Conservation (phyloP, 495 filamentous ascomycete genomes). For the Aspergillus heteromorphus region DNA sequence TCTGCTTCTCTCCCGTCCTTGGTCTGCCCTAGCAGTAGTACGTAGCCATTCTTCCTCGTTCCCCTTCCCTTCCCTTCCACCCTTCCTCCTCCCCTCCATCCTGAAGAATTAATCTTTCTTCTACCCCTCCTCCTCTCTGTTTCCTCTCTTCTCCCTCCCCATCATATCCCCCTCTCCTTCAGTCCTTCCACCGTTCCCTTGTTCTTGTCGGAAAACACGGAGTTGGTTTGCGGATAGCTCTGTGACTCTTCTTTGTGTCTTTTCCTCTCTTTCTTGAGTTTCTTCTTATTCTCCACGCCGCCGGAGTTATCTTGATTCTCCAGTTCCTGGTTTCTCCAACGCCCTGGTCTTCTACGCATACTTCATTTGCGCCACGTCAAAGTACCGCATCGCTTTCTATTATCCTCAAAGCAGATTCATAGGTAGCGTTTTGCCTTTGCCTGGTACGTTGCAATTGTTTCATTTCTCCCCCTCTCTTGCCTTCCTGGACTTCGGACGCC, state of each 20-base stretch:
- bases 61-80: slow-evolving; percentile 16
- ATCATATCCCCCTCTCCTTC: slow-evolving; percentile 12
- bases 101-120: slow-evolving; percentile 29
- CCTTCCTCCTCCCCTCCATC: slow-evolving; percentile 31
- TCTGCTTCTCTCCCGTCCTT: slow-evolving; percentile 20
- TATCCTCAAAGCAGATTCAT: slow-evolving; percentile 12
- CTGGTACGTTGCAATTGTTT: slow-evolving; percentile 25
- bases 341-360: slow-evolving; percentile 22
- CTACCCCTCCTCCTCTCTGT: slow-evolving; percentile 45
- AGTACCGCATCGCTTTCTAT: slow-evolving; percentile 20
- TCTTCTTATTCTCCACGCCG: slow-evolving; percentile 30
- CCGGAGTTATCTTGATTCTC: slow-evolving; percentile 32
- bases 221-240: slow-evolving; percentile 41
- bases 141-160: slow-evolving; percentile 22
- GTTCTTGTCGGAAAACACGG: slow-evolving; percentile 39
- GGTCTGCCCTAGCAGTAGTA: slow-evolving; percentile 23
- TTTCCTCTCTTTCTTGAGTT: slow-evolving; percentile 35
- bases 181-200: slow-evolving; percentile 30
- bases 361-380: slow-evolving; percentile 25
- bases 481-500: neutral
- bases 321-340: slow-evolving; percentile 22
- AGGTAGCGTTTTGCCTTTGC: slow-evolving; percentile 21
- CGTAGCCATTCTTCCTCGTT: slow-evolving; percentile 19
- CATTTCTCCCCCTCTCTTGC: neutral
- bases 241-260: slow-evolving; percentile 28